Evolutionary conservation across 495 filamentous ascomycete species (phyloP), one percentile per base, ranked within the genome.

Genomic region (Aspergillus incahuasiensis): DNA sequence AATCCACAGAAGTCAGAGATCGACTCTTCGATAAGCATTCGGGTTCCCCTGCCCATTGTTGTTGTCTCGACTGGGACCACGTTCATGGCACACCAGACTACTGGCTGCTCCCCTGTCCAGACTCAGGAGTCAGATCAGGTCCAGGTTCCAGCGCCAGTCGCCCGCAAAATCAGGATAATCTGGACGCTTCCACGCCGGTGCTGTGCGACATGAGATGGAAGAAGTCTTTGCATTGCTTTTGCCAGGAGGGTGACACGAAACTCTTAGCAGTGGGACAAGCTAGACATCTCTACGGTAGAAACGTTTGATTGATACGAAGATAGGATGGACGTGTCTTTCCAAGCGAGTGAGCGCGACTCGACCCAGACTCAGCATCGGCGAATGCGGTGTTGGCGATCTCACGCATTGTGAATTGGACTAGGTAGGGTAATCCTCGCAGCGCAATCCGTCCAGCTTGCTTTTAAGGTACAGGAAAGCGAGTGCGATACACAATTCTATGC

Each of bases 401-500:
- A 40, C 38, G 38, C 16, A 38, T 35, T 19, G 46, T 19, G 30
- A 35, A 40, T 40, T 50, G 48, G 38, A 50, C 48, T 50, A 50
- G n/a, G n/a, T n/a, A n/a, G n/a, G n/a, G n/a, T n/a, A n/a, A n/a
- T 50, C 11, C 32, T 24, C 34, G 48, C 16, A 40, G 34, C 20
- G 48, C 12, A n/a, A 13, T 39, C 13, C 13, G 34, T 50, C 20
- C 48, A 38, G n/a, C n/a, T n/a, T n/a, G n/a, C 43, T 4, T 7
- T 13, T 48, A 48, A 20, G 44, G 18, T 24, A 56, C 38, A 32
- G 32, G 16, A 18, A 38, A 56, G n/a, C 20, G 42, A 32, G 20
- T 25, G 25, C 40, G 39, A 48, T 45, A 49, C 46, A 50, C 40
- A 50, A 45, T 56, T n/a, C 47, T 56, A 56, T 44, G 45, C 47